Evolutionary conservation across 139 green algal species (phyloP), one percentile per base, ranked within the genome.

Genomic region (Auxenochlorella protothecoides): DNA sequence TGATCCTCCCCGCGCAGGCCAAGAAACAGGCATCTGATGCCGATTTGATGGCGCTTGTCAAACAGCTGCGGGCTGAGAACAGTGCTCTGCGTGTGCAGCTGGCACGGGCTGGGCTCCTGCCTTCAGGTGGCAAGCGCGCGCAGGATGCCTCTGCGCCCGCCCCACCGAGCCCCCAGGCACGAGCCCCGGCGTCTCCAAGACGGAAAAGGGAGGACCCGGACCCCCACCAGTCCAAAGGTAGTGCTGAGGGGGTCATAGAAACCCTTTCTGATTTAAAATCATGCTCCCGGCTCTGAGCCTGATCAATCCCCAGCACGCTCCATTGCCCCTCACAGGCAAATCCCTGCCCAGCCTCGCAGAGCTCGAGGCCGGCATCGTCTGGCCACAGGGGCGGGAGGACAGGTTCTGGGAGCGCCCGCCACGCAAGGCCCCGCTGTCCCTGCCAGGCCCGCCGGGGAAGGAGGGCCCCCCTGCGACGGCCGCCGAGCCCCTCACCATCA

Each of bases 401-500:
- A 27, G 65, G 2, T 84, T 83, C 68, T 83, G 77, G 75, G 77
- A 86, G 60, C 75, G 76, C 6, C 65, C 75, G 6, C 62, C 78
- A 2, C 61, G 75, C 60, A 69, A 11, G 9, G 51, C 71, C 11
- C 59, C 74, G 13, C 59, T 66, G n/a, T 68, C 71, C 51, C 16
- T 74, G 11, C 13, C 62, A 10, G 55, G 63, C 57, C 52, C 66
- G 8, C 11, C 56, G 10, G 52, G 51, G 12, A 53, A 54, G 27
- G 27, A 44, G 27, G 27, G 27, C 27, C 27, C 27, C 27, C 27
- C 27, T 44, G 27, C 27, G 27, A 44, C 27, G 27, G 27, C 27
- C 27, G 57, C 6, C 70, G 63, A 16, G 85, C 92, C 72, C 14
- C 68, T 2, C 59, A 76, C 27, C 70, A 69, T 98, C 2, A 83